These are phyloP conservation scores for Botryosphaeria dothidea DNA, from an alignment of 2,329 filamentous ascomycete genomes.

Conservation along the genomic window DNA sequence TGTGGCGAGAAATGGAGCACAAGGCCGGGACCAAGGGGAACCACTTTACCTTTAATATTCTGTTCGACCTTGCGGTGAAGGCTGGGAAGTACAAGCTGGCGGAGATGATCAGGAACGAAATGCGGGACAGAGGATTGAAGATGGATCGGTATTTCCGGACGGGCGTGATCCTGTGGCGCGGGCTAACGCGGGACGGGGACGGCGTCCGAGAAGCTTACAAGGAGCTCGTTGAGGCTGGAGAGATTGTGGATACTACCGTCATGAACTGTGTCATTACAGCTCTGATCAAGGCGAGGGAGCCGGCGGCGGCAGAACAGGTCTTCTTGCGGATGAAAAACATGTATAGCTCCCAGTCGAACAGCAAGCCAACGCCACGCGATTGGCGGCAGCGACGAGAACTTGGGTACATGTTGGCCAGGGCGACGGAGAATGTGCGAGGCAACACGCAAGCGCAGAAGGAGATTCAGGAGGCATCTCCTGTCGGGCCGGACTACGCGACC, in stretches of 20 bases:
- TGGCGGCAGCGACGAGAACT: conserved; percentile 47
- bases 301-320: conserved; percentile 73
- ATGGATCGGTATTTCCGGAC: conserved; percentile 81
- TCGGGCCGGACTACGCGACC: conserved; percentile 75
- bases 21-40: conserved; percentile 65
- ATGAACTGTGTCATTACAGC: conserved; percentile 85
- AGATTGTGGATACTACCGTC: conserved; percentile 84
- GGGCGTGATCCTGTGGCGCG: conserved; percentile 80
- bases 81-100: conserved; percentile 81
- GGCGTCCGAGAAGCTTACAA: conserved; percentile 76
- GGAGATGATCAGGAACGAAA: conserved; percentile 81
- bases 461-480: conserved; percentile 65
- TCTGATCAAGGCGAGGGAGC: conserved; percentile 74
- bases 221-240: conserved; percentile 78
- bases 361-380: conserved; percentile 32
- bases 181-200: conserved; percentile 70
- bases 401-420: conserved; percentile 49
- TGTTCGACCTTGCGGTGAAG: conserved; percentile 87
- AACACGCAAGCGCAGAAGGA: conserved; percentile 50
- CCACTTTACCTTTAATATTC: conserved; percentile 85
- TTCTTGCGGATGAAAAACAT: conserved; percentile 80
- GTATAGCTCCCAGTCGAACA: conserved; percentile 35
- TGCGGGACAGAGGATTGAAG: conserved; percentile 66
- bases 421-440: conserved; percentile 41
- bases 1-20: conserved; percentile 91